Evolutionary conservation across 495 filamentous ascomycete species (phyloP).

Genomic region (Echria macrotheca): DNA sequence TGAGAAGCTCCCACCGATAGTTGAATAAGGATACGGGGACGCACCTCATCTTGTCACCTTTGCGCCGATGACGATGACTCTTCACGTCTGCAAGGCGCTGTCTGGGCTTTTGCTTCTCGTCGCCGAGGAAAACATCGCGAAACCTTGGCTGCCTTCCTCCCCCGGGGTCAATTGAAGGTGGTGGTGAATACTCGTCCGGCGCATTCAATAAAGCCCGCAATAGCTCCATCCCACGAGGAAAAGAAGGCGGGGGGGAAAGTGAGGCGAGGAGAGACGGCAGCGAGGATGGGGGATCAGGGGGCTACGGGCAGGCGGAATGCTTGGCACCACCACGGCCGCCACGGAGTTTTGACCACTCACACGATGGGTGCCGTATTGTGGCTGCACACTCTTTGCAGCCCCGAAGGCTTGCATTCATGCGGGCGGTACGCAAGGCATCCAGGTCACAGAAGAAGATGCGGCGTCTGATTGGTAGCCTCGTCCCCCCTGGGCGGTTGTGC

Average conservation of each 20-base stretch:
- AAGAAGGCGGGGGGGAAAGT: neutral
- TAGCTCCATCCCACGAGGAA: neutral
- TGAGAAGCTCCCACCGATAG: too few species aligned
- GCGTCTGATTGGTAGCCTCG: neutral
- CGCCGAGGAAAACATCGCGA: neutral
- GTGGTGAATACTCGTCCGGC: too few species aligned
- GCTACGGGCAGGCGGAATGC: neutral
- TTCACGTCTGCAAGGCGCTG: neutral
- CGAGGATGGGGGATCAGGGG: neutral
- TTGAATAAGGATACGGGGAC: neutral
- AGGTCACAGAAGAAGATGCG: too few species aligned
- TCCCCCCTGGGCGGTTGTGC: neutral
- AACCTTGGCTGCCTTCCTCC: neutral
- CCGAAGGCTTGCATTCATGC: neutral
- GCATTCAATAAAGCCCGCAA: neutral
- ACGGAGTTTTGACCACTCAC: neutral
- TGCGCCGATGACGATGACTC: neutral
- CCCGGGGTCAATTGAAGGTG: neutral
- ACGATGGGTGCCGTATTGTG: neutral
- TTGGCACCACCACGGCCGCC: neutral
- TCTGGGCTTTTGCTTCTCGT: neutral
- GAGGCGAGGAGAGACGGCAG: neutral
- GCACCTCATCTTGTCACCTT: neutral
- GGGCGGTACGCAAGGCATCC: neutral
- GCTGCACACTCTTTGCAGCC: neutral